Percentiles rank a stretch among this genome's conserved stretches.
Evolutionary conservation across 2,329 filamentous ascomycete genomes (phyloP).

Genomic region (Apiospora saccharicola): DNA sequence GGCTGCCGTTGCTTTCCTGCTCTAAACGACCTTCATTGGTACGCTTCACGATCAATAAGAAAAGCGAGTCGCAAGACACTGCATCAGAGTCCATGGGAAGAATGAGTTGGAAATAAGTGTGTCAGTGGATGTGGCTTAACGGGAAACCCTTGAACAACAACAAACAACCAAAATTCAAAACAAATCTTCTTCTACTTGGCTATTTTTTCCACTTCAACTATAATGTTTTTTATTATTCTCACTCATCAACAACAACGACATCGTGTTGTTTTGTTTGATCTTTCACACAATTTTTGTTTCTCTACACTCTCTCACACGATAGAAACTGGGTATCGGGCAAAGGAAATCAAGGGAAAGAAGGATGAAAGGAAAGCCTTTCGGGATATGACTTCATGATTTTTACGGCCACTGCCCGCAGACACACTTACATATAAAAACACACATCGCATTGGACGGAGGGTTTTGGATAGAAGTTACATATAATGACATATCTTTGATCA

Average conservation of each 20-base stretch:
- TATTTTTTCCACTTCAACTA: conserved; percentile 4
- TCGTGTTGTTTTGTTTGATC: not conserved
- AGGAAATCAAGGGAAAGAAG: not conserved
- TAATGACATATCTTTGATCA: not conserved
- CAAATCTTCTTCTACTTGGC: not conserved
- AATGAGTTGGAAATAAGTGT: not conserved
- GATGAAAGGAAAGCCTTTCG: not conserved
- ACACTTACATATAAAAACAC: not conserved
- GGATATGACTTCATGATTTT: conserved; percentile 17
- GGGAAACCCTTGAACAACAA: not conserved
- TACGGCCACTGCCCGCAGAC: not conserved
- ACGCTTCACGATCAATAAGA: conserved; percentile 1
- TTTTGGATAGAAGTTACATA: not conserved
- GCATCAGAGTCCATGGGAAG: not conserved
- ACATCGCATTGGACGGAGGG: not conserved
- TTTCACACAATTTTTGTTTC: not conserved
- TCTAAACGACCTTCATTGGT: not conserved
- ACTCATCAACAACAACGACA: not conserved
- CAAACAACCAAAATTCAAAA: not conserved
- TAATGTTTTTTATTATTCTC: conserved; percentile 1
- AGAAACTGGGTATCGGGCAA: not conserved
- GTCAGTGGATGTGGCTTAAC: not conserved
- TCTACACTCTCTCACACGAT: conserved; percentile 18
- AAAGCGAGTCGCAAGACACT: conserved; percentile 18
- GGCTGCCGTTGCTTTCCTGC: conserved; percentile 6